Percentiles rank a stretch among this genome's conserved stretches.
Conservation (phyloP, 106 monocot genomes). For the Narthecium ossifragum region DNA sequence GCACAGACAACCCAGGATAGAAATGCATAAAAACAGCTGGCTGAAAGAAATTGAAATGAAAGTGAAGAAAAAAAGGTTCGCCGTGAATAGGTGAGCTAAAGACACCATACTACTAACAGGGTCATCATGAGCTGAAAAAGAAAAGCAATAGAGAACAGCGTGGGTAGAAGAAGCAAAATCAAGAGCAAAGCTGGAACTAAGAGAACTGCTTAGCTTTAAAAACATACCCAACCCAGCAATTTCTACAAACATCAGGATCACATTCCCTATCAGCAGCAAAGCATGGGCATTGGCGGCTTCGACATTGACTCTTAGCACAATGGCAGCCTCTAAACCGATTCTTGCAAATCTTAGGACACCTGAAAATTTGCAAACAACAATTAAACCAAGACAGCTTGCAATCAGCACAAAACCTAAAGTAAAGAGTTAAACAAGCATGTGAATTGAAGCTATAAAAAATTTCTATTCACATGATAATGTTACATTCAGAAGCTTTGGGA, state of each 20-base stretch:
- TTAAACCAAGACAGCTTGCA: too few species aligned
- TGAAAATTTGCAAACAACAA: too few species aligned
- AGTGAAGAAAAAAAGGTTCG: too few species aligned
- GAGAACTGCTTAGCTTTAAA: conserved; percentile 5
- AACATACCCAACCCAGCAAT: conserved; percentile 95
- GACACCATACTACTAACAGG: background rate
- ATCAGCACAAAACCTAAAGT: too few species aligned
- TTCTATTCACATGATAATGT: too few species aligned
- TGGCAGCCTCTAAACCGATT: conserved; percentile 95
- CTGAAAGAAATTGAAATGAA: too few species aligned
- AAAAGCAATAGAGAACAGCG: background rate
- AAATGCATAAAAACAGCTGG: background rate
- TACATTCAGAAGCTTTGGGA: too few species aligned
- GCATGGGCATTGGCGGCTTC: conserved; percentile 98
- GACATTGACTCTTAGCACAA: conserved; percentile 96
- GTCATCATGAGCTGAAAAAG: background rate
- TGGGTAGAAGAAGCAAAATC: background rate
- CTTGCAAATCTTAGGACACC: conserved; percentile 94
- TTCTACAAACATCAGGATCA: conserved; percentile 94
- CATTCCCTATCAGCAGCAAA: conserved; percentile 99
- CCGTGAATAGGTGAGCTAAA: background rate
- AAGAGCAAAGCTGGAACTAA: background rate
- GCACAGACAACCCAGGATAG: background rate
- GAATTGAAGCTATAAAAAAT: too few species aligned
- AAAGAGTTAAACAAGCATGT: too few species aligned